Evolutionary conservation across 2,329 filamentous ascomycete genomes (phyloP).

Genomic region (Periconia sp.): DNA sequence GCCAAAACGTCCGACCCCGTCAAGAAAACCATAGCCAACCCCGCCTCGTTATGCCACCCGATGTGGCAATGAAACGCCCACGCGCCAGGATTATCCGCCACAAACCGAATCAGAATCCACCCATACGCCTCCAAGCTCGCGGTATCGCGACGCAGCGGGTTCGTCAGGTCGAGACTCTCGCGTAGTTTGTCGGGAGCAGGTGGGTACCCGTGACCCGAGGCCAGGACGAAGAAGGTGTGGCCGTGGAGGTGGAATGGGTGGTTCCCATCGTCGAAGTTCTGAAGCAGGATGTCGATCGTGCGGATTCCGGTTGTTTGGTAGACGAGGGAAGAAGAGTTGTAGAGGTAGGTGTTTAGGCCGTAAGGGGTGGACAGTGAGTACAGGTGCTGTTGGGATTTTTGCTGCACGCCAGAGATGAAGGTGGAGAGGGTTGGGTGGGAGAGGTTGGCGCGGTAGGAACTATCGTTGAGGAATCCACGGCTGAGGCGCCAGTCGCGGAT

Average conservation of each 20-base stretch:
- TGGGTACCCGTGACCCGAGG: conserved; percentile 28
- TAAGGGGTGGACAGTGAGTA: conserved; percentile 9
- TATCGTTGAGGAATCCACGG: conserved; percentile 61
- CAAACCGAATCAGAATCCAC: conserved; percentile 63
- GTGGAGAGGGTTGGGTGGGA: conserved; percentile 55
- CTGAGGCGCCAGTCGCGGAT: conserved; percentile 61
- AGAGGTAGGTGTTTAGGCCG: conserved; percentile 28
- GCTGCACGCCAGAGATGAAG: conserved; percentile 49
- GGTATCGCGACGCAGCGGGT: conserved; percentile 66
- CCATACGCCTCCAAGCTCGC: conserved; percentile 66
- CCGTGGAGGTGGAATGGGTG: conserved; percentile 58
- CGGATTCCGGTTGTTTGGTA: conserved; percentile 41
- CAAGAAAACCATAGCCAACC: conserved; percentile 59
- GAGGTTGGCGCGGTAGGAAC: conserved; percentile 55
- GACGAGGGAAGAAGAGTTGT: conserved; percentile 34
- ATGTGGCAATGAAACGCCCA: conserved; percentile 75
- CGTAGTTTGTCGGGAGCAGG: conserved; percentile 16
- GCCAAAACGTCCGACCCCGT: conserved; percentile 51
- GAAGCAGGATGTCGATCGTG: conserved; percentile 39
- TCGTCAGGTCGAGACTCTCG: conserved; percentile 31
- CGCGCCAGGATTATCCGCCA: conserved; percentile 65
- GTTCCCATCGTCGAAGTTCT: conserved; percentile 38
- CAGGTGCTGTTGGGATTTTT: conserved; percentile 28
- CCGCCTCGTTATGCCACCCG: conserved; percentile 56
- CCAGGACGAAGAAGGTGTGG: conserved; percentile 68